These are phyloP conservation scores for Coemansia sp. DNA, from an alignment of 192 early-diverging fungal species.

Conservation along the genomic window DNA sequence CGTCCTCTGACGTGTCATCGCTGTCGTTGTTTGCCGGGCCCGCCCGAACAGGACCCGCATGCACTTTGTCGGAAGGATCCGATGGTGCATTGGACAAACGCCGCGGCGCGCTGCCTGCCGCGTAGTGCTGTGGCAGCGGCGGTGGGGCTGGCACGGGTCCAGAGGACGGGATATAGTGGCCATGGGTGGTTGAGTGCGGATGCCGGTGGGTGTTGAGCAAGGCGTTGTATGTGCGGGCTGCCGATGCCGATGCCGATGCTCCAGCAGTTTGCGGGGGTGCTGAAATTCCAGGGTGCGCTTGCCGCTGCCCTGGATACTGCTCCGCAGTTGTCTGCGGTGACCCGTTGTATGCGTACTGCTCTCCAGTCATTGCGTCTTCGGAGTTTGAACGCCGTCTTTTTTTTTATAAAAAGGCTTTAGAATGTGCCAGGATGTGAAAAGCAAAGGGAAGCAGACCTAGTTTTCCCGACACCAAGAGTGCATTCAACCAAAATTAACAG, in stretches of 20 bases:
- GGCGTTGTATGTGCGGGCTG: conserved; percentile 23
- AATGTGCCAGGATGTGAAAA: too few relatives aligned
- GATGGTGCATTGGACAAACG: conserved; percentile 42
- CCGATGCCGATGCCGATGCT: conserved; percentile 15
- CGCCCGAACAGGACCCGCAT: conserved; percentile 17
- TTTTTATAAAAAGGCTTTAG: too few relatives aligned
- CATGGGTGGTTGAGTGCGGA: conserved; percentile 17
- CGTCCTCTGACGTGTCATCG: conserved; percentile 44
- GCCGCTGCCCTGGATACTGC: conserved; percentile 18
- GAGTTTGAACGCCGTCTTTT: too few relatives aligned
- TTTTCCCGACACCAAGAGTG: neutral
- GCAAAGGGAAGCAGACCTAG: too few relatives aligned
- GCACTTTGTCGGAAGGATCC: conserved; percentile 26
- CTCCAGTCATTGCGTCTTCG: conserved; percentile 19
- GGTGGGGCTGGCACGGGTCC: conserved; percentile 7
- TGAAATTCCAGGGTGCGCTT: conserved; percentile 3
- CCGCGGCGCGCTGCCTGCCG: conserved; percentile 15
- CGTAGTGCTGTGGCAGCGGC: conserved; percentile 17
- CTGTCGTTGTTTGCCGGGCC: conserved; percentile 17
- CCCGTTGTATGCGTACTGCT: conserved; percentile 27
- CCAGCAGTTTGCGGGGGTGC: conserved; percentile 15
- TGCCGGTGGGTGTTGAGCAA: conserved; percentile 31
- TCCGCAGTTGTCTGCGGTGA: conserved; percentile 24
- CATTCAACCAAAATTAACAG: conserved; percentile 5
- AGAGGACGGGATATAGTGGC: conserved; percentile 10